Evolutionary conservation across 1,284 basidiomycete genomes (phyloP), one percentile per base, ranked within the genome.

Genomic region (Rhizoctonia solani): DNA sequence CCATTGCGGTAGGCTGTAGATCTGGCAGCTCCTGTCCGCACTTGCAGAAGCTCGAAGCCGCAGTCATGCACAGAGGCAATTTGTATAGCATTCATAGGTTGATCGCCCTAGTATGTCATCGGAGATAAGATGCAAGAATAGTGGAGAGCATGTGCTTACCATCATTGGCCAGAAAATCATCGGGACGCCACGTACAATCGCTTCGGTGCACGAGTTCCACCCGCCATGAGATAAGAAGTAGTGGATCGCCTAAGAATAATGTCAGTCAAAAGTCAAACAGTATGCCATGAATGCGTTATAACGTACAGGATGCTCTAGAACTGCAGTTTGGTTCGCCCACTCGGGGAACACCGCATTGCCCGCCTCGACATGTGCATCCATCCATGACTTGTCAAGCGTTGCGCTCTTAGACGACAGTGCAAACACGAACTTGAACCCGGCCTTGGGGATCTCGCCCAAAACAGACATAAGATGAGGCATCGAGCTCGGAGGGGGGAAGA

Each of bases 91-190:
- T 37, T 55, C 6, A 41, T 23, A 11, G 54, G 66, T 34, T 67
- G 66, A 19, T 67, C 66, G 27, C 27, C 54, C 54, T 58, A 29
- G 21, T 30, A 14, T 9, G 44, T 2, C 8, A 34, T 39, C 8
- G 9, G 37, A 8, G 8, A 39, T 16, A 16, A 16, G 16, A 16
- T 16, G 8, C 9, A 16, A 16, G 37, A 39, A 8, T n/a, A n/a
- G n/a, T n/a, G n/a, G 8, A 39, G 16, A 29, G 16, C 6, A 32
- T 8, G n/a, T n/a, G 41, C 58, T 61, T 47, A 61, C 58, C 5
- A 27, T 29, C 32, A 68, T 52, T 14, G 67, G 67, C 67, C 67
- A 68, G 23, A 63, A 63, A 8, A 63, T 63, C 30, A 63, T 63
- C 14, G 58, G 58, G 9, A 63, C 47, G 8, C 58, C 58, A 16